Evolutionary conservation across 371 early-diverging fungal genomes (phyloP), one percentile per base, ranked within the genome.

Genomic region (Mortierella sp.): DNA sequence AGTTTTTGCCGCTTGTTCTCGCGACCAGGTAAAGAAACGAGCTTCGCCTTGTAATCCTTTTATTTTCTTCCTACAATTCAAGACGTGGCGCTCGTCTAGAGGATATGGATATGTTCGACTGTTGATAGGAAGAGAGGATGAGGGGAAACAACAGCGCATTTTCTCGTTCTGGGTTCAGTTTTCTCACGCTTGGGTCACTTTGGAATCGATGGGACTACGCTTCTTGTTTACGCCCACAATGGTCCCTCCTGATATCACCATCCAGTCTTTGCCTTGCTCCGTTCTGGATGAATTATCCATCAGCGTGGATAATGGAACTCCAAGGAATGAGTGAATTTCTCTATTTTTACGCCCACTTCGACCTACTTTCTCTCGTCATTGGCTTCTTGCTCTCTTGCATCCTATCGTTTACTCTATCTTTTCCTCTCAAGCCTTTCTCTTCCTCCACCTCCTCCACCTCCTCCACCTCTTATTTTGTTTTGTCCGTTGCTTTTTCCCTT

Each of bases 1-100:
- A 47, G 88, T 96, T 50, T 91, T 90, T 81, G 89, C 93, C 0
- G 98, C 98, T 0, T 96, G 94, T 82, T 98, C 98, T 42, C 89
- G 98, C 34, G 95, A 96, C 81, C 90, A 91, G 81, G 92, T 91
- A 82, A 26, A 28, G 52, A 31, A 34, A 28, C 65, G 42, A 38
- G 42, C 42, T 38, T 38, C 42, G 42, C 5, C 42, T 38, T 38
- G 5, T 38, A 38, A 16, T 28, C 21, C 38, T 26, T 26, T 26
- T 63, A n/a, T 63, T 38, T 28, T 13, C 14, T 75, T 14, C 1
- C 3, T n/a, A 70, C n/a, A 24, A 6, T 21, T 50, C 50, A 9
- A 0, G 58, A 28, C 0, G 10, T 14, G 28, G 21, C 19, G 26
- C 44, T 44, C 74, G 26, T 68, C 34, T 60, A 63, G 19, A 16